Percentiles rank a stretch among this genome's conserved stretches.
Evolutionary conservation across 306 rosid species (phyloP).

Genomic region (Neltuma alba): DNA sequence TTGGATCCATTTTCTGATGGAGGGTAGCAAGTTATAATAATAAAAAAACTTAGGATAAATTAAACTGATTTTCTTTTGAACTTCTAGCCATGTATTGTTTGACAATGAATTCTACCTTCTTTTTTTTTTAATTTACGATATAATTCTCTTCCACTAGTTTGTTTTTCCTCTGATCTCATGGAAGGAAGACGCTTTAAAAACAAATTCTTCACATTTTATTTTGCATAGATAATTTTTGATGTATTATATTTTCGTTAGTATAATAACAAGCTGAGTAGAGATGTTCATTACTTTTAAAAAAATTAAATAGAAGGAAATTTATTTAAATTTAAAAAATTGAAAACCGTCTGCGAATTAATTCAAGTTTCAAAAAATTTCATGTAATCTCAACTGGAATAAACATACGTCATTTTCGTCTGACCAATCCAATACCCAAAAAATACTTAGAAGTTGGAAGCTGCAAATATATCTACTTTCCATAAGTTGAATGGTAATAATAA

Average conservation of each 20-base stretch:
- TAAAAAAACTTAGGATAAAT: not conserved
- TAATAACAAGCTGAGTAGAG: no score
- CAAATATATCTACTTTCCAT: not conserved
- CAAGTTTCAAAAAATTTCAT: not conserved
- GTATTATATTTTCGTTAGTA: no score
- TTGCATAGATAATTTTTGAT: no score
- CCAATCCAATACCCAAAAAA: not conserved
- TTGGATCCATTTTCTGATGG: constrained; percentile 23
- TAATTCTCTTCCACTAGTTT: not conserved
- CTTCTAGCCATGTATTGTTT: not conserved
- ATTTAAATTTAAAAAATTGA: no score
- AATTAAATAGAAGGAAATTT: no score
- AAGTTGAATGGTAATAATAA: not conserved
- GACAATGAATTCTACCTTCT: not conserved
- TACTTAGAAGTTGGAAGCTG: not conserved
- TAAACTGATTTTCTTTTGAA: no score
- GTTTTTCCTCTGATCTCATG: not conserved
- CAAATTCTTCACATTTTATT: no score
- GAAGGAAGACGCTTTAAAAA: not conserved
- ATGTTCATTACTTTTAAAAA: no score
- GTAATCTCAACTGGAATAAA: not conserved
- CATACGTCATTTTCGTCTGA: not conserved
- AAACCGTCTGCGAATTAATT: no score
- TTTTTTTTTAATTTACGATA: no score
- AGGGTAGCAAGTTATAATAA: constrained; percentile 14